Evolutionary conservation across 176 grass and related monocot species (phyloP).

Genomic region (Zizania latifolia): DNA sequence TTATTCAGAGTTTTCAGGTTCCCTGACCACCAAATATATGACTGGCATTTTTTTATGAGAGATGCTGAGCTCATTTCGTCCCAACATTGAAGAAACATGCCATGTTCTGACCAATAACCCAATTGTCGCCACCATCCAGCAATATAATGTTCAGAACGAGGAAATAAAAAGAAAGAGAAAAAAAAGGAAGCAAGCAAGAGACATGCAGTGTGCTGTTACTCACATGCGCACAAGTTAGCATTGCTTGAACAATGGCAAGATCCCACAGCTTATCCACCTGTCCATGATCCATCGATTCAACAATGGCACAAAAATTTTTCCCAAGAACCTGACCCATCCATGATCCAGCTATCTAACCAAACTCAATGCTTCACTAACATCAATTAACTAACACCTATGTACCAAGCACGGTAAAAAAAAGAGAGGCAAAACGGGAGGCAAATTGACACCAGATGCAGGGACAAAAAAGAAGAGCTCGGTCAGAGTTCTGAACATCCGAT

Average conservation of each 20-base stretch:
- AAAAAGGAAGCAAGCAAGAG: conserved; percentile 1
- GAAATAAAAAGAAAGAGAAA: background rate
- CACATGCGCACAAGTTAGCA: conserved; percentile 40
- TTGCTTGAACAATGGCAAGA: conserved; percentile 25
- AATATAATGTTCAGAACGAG: conserved; percentile 12
- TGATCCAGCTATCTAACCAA: conserved; percentile 21
- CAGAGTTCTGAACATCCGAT: background rate
- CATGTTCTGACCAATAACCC: conserved; percentile 40
- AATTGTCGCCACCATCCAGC: conserved; percentile 15
- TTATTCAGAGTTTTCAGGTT: background rate
- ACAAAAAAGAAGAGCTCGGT: conserved; percentile 11
- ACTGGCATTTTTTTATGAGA: background rate
- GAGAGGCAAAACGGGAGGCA: background rate
- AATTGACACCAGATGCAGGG: conserved; percentile 10
- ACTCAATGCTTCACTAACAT: conserved; percentile 1
- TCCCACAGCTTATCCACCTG: conserved; percentile 18
- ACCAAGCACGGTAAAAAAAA: conserved; percentile 22
- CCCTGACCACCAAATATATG: background rate
- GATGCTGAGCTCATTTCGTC: background rate
- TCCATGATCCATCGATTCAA: conserved; percentile 29
- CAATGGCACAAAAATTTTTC: conserved; percentile 20
- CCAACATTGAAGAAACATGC: conserved; percentile 31
- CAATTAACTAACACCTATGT: conserved; percentile 38
- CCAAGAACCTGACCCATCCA: conserved; percentile 6
- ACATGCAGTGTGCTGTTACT: conserved; percentile 46